phyloP scores from a whole-genome alignment of 108 stramenopile species.

The Cyclotella atomus region DNA sequence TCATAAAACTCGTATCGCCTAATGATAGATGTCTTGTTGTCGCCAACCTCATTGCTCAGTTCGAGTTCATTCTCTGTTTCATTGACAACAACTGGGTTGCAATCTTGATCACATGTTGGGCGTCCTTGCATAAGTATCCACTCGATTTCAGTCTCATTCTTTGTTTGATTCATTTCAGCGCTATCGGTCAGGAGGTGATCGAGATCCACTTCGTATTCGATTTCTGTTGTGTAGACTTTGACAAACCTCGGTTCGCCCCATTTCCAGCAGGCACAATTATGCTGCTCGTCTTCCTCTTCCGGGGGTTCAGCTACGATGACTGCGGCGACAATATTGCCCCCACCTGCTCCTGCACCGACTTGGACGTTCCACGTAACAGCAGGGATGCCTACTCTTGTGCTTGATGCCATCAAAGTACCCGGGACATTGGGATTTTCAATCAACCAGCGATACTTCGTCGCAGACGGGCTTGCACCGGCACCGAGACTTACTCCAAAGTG shows the following conservation, averaged over 20 bases:
- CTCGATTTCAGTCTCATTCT: conserved; percentile 5
- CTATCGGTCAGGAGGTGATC: conserved; percentile 14
- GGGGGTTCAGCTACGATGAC: conserved; percentile 5
- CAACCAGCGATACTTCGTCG: conserved; percentile 11
- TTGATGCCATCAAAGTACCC: background rate
- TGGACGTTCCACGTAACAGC: background rate
- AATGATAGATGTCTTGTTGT: background rate
- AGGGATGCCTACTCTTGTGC: background rate
- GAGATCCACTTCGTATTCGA: conserved; percentile 2
- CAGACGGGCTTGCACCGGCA: background rate
- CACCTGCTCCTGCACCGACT: background rate
- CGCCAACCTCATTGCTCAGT: background rate
- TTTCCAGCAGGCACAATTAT: background rate
- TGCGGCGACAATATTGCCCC: conserved; percentile 7
- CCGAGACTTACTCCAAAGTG: conserved; percentile 4
- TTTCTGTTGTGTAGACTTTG: conserved; percentile 4
- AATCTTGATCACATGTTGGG: conserved; percentile 7
- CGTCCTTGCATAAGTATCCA: conserved; percentile 1
- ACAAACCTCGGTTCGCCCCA: conserved; percentile 10
- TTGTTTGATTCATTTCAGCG: background rate
- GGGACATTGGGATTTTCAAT: conserved; percentile 3
- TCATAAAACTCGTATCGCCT: conserved; percentile 10
- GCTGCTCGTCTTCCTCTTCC: background rate
- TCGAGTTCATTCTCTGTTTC: background rate
- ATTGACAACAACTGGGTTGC: background rate